Conservation (phyloP, 495 filamentous ascomycete genomes). For the Thozetella sp. region DNA sequence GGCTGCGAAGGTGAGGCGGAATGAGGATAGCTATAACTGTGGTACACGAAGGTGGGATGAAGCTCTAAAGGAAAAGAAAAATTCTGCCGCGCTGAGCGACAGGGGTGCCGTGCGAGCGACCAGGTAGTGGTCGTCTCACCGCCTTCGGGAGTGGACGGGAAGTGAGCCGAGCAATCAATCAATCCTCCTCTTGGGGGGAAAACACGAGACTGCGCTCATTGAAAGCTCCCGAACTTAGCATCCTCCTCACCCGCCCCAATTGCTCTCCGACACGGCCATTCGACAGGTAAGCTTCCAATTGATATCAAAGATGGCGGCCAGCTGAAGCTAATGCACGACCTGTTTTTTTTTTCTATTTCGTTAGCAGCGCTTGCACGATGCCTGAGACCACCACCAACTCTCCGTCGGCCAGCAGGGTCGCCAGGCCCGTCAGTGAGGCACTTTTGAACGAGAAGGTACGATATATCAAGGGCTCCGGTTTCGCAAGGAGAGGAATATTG, state of each 20-base stretch:
- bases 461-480: constrained; percentile 4
- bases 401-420: constrained; percentile 37
- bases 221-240: constrained; percentile 3
- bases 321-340: background rate
- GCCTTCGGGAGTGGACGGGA: constrained; percentile 30
- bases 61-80: constrained; percentile 4
- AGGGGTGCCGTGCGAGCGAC: background rate
- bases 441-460: constrained; percentile 93
- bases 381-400: constrained; percentile 38
- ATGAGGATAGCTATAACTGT: too few species aligned
- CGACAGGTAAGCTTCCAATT: background rate
- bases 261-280: constrained; percentile 10
- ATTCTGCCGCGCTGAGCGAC: constrained; percentile 34
- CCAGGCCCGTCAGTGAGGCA: constrained; percentile 87
- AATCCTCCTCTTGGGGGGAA: constrained; percentile 2
- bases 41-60: background rate
- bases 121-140: too few species aligned
- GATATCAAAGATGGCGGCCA: background rate
- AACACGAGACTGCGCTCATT: background rate
- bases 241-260: background rate
- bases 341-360: background rate
- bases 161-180: constrained; percentile 12
- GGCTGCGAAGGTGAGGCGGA: too few species aligned
- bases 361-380: constrained; percentile 27
- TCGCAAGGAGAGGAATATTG: background rate